These are phyloP conservation scores for Auricularia sp. DNA, from an alignment of 768 basidiomycete genomes.

Conservation along the genomic window DNA sequence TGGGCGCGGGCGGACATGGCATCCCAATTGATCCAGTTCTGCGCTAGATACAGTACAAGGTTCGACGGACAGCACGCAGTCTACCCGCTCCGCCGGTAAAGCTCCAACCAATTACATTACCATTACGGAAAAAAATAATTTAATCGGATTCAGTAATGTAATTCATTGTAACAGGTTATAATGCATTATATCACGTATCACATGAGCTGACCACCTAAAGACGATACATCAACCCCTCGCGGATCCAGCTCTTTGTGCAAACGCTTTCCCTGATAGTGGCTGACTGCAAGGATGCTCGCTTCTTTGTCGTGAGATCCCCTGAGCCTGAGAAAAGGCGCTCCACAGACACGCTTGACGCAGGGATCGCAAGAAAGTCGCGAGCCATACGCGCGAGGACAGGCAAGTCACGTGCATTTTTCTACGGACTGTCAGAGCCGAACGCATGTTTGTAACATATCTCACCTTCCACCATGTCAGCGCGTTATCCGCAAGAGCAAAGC, in stretches of 20 bases:
- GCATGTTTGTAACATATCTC: slow-evolving; percentile 7
- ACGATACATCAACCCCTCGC: not conserved
- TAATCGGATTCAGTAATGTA: no score
- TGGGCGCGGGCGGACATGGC: no score
- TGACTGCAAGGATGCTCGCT: slow-evolving; percentile 20
- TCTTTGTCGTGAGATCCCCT: slow-evolving; percentile 21
- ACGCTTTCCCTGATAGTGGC: slow-evolving; percentile 21
- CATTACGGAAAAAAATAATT: no score
- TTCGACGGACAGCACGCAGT: no score
- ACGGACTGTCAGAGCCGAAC: not conserved
- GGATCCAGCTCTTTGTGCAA: slow-evolving; percentile 22
- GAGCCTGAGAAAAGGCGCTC: slow-evolving; percentile 25
- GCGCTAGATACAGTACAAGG: no score
- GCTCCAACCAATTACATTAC: no score
- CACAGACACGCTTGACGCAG: slow-evolving; percentile 25
- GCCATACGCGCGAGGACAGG: slow-evolving; percentile 23
- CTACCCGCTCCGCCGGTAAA: no score
- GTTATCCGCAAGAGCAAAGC: not conserved
- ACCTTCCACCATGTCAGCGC: slow-evolving; percentile 27
- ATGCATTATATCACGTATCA: no score
- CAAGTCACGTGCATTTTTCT: slow-evolving; percentile 18
- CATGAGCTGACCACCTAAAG: no score
- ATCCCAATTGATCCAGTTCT: no score
- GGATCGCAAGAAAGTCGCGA: slow-evolving; percentile 25
- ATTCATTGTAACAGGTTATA: no score